Evolutionary conservation across 75 land plant genomes (phyloP), one percentile per base, ranked within the genome.

Genomic region (Pinus taeda): DNA sequence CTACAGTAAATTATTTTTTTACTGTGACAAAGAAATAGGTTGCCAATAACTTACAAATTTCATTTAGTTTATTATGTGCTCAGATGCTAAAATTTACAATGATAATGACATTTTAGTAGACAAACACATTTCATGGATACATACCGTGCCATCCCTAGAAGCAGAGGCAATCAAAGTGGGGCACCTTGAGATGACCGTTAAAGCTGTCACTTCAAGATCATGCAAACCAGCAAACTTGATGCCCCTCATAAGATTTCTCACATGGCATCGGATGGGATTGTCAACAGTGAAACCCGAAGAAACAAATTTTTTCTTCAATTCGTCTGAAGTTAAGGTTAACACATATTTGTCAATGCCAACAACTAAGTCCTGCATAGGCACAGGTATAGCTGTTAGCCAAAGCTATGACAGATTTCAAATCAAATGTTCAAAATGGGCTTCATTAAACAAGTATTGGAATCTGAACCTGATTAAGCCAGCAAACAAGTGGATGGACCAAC

Each of bases 301-400:
- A 15, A 74, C 33, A 20, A 67, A 39, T 17, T 17, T 67, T 9
- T 67, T 39, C 71, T 67, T 67, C 42, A 67, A 39, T n/a, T 67
- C 71, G 22, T 67, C 71, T 69, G 71, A 21, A 20, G 49, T 56
- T 74, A 78, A 60, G 57, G 77, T 37, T 56, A 78, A 74, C 26
- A 78, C 79, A 78, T 78, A 78, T 76, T 78, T 78, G 55, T 76
- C 79, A 22, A 78, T 78, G 39, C 79, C 79, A 53, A 78, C 79
- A 17, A 74, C 77, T 49, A 78, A 74, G 42, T 78, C 79, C 79
- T 78, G 79, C 77, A 78, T 26, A 74, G 55, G 15, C 3, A 74
- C 15, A 11, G n/a, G 49, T 42, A 55, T 4, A 60, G 17, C 18
- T 30, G 33, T 74, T 74, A 59, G n/a, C n/a, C 21, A 13, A 74